Base-by-base conservation (phyloP, 1,139 yeast species). In the Sugiyamaella sp. region DNA sequence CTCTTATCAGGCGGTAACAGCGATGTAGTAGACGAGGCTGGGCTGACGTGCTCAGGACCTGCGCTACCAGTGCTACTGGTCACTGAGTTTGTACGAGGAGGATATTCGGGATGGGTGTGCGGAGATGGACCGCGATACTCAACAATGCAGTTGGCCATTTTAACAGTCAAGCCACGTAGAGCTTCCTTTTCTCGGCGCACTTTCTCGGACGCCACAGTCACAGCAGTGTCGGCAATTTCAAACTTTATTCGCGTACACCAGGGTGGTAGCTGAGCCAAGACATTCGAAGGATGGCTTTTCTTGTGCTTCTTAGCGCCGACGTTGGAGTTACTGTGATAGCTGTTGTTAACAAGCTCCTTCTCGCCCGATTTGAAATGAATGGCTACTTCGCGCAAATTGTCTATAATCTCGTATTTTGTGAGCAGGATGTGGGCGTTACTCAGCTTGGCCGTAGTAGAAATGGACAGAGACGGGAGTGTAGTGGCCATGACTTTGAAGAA, bases 191-290 rank as follows among this genome's bases (percentile, higher is more conserved):
- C 57, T n/a, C 54, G 51, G 27, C 59, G 52, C 14, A 61, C 61
- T 17, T 57, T 56, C 33, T 62, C 63, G 12, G 65, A 56, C 2
- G 65, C 67, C 2, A 63, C 50, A 1, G 70, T 63, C 2, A 69
- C 53, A 12, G 66, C 63, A 8, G 68, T 62, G 46, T 69, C 64
- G 3, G 60, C 59, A 39, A 68, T 57, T 22, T 63, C 64, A 38
- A 71, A 53, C 35, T 61, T 60, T 33, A 68, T 49, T 8, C 59
- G 56, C 2, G 63, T 49, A 14, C 72, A 61, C 72, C 74, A 71
- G 0, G 62, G 51, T 0, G 75, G 75, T 2, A 71, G 38, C 27
- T 60, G 58, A 12, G 71, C 60, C 27, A 71, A 42, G 3, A 58
- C 51, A 9, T 57, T 54, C 45, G 44, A 46, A n/a, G 39, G 46